Conservation (phyloP, 2,329 filamentous ascomycete species). For the Epichloe gansuensis region DNA sequence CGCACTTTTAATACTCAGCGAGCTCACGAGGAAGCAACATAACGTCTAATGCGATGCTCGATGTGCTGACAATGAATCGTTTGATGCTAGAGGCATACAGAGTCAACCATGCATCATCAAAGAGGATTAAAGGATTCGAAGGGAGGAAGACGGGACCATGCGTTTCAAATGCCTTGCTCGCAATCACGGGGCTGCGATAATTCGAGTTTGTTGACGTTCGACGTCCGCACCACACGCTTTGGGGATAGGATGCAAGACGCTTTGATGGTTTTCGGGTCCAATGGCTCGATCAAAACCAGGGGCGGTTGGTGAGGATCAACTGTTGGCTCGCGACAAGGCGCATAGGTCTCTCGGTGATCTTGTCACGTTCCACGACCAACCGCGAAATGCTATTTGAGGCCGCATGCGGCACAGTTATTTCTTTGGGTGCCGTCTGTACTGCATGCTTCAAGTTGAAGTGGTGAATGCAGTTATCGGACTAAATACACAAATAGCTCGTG, state of each 20-base stretch:
- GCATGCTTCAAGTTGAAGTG: background rate
- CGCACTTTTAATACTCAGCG: background rate
- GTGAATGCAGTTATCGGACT: background rate
- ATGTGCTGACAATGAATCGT: background rate
- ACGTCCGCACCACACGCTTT: conserved; percentile 3
- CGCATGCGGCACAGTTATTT: conserved; percentile 9
- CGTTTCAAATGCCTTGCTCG: conserved; percentile 6
- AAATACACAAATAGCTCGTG: conserved; percentile 6
- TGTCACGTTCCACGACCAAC: conserved; percentile 5
- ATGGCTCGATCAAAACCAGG: conserved; percentile 8
- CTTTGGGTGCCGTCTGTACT: background rate
- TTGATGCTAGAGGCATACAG: background rate
- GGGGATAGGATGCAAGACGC: conserved; percentile 2
- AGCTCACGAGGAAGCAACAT: background rate
- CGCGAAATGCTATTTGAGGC: conserved; percentile 9
- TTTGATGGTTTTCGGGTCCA: conserved; percentile 4
- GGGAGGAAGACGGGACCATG: conserved; percentile 1
- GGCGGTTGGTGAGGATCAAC: conserved; percentile 6
- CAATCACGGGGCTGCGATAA: background rate
- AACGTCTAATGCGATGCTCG: background rate
- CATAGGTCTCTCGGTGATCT: conserved; percentile 8
- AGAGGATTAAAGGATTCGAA: background rate
- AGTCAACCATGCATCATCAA: conserved; percentile 1
- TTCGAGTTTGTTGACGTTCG: background rate
- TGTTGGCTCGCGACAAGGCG: conserved; percentile 6